These are phyloP conservation scores for Pseudocercospora macadamiae DNA, from an alignment of 2,329 filamentous ascomycete genomes.

Conservation along the genomic window DNA sequence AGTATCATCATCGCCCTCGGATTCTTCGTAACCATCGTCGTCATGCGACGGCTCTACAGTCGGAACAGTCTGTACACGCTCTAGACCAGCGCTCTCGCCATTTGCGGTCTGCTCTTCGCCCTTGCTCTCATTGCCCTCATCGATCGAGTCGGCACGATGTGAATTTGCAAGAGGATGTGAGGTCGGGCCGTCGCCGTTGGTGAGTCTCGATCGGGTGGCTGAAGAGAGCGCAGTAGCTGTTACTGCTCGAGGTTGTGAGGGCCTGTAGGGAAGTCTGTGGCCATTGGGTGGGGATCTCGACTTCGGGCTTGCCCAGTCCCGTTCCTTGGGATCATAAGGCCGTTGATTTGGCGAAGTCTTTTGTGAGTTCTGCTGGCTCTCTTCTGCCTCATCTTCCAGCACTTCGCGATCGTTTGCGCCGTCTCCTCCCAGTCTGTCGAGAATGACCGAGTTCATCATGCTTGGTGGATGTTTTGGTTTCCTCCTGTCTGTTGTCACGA, in stretches of 20 bases:
- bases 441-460: constrained; percentile 79
- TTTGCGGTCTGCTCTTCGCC: constrained; percentile 5
- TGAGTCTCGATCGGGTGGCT: constrained; percentile 27
- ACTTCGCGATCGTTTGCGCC: constrained; percentile 42
- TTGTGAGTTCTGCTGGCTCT: constrained; percentile 8
- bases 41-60: constrained; percentile 32
- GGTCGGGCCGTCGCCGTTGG: constrained; percentile 31
- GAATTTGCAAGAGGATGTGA: constrained; percentile 38
- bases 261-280: constrained; percentile 12
- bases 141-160: constrained; percentile 35
- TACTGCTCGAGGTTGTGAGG: constrained; percentile 22
- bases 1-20: constrained; percentile 38
- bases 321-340: constrained; percentile 26
- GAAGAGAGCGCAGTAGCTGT: constrained; percentile 23
- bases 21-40: constrained; percentile 39
- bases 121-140: constrained; percentile 11
- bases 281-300: constrained; percentile 21
- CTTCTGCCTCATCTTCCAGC: constrained; percentile 28
- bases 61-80: constrained; percentile 32
- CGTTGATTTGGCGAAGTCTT: constrained; percentile 16
- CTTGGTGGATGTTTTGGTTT: constrained; percentile 55
- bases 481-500: constrained; percentile 81
- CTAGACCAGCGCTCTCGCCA: constrained; percentile 15
- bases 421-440: constrained; percentile 51
- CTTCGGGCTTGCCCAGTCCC: constrained; percentile 32